Evolutionary conservation across 371 early-diverging fungal species (phyloP).

Genomic region (Hamiltosporidium magnivora): DNA sequence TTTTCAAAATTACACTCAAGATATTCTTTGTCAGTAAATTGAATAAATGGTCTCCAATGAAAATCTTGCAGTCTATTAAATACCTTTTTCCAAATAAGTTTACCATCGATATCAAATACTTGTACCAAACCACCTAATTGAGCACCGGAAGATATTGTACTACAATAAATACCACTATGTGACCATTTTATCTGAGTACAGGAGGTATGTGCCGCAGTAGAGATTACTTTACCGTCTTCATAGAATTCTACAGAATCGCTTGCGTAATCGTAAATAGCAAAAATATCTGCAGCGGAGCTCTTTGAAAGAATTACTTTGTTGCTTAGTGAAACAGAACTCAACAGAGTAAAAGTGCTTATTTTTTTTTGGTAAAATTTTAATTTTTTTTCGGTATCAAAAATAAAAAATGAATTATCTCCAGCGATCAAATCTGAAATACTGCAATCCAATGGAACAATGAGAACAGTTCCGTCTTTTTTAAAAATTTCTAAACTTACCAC

Average conservation of each 20-base stretch:
- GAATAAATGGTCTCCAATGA: slow-evolving; percentile 29
- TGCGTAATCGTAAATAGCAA: slow-evolving; percentile 17
- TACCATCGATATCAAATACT: slow-evolving; percentile 36
- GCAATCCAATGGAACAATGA: background rate
- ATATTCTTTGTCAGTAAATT: too few relatives aligned
- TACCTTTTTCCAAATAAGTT: slow-evolving; percentile 29
- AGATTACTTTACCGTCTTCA: slow-evolving; percentile 18
- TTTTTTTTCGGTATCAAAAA: background rate
- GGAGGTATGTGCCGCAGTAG: slow-evolving; percentile 14
- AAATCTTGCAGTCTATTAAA: slow-evolving; percentile 19
- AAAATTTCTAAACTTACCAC: background rate
- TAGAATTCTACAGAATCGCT: slow-evolving; percentile 37
- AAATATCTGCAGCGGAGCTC: background rate
- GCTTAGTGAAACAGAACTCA: slow-evolving; percentile 17
- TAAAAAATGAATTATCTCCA: slow-evolving; percentile 14
- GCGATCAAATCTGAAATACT: slow-evolving; percentile 1
- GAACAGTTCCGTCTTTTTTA: background rate
- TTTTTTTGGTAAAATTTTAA: slow-evolving; percentile 25
- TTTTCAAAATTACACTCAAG: too few relatives aligned
- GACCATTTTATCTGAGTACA: slow-evolving; percentile 39
- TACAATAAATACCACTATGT: slow-evolving; percentile 30
- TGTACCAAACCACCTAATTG: slow-evolving; percentile 27
- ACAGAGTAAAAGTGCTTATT: slow-evolving; percentile 4
- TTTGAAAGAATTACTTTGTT: slow-evolving; percentile 11
- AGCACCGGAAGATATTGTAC: slow-evolving; percentile 5